These are phyloP conservation scores for Euphorbia peplus DNA, from an alignment of 345 rosid species.

Conservation along the genomic window DNA sequence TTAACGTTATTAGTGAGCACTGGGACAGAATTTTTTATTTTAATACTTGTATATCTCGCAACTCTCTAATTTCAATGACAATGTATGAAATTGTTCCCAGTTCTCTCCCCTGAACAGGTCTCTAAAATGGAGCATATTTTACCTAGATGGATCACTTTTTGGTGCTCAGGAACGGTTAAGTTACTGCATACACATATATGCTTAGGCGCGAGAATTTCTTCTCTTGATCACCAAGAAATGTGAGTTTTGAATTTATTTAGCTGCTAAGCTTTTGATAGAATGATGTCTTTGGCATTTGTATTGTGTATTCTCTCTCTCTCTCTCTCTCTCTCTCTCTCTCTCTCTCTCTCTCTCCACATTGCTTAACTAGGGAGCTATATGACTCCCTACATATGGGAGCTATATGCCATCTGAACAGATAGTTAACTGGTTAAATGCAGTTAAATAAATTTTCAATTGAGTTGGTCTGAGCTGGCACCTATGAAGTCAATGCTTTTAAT, in stretches of 20 bases:
- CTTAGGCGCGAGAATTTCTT: conserved; percentile 71
- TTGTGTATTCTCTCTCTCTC: too few relatives aligned
- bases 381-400: too few relatives aligned
- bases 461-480: conserved; percentile 5
- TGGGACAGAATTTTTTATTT: neutral
- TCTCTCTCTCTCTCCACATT: too few relatives aligned
- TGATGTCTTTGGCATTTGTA: neutral
- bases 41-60: neutral
- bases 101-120: conserved; percentile 73
- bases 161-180: conserved; percentile 36
- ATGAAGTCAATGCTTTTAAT: neutral
- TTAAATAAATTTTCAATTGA: too few relatives aligned
- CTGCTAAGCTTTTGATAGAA: neutral
- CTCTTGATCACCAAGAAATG: conserved; percentile 59
- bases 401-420: neutral
- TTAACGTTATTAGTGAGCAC: neutral
- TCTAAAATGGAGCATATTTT: conserved; percentile 65
- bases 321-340: too few relatives aligned
- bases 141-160: conserved; percentile 52
- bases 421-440: neutral
- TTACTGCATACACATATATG: conserved; percentile 40
- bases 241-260: conserved; percentile 36
- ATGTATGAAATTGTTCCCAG: conserved; percentile 48
- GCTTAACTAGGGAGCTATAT: too few relatives aligned
- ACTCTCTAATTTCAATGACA: conserved; percentile 20